phyloP scores from a whole-genome alignment of 2,329 filamentous ascomycete genomes.

The Microsporum audouinii region DNA sequence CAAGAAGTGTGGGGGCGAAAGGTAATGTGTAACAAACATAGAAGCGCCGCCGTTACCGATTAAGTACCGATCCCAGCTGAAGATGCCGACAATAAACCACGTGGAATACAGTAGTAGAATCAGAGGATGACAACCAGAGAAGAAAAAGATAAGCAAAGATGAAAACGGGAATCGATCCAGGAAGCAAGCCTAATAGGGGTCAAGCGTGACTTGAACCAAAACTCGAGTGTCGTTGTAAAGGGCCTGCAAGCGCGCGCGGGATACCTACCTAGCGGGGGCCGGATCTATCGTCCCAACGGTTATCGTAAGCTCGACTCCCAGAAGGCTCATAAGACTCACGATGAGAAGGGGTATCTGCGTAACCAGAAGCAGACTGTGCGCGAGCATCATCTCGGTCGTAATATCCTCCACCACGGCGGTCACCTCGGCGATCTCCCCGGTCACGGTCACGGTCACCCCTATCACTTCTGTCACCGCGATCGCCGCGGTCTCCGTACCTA shows the following conservation, averaged over 20 bases:
- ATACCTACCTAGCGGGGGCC: constrained; percentile 29
- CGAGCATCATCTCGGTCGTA: constrained; percentile 41
- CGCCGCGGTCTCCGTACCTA: constrained; percentile 35
- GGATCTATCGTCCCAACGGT: constrained; percentile 28
- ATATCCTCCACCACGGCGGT: constrained; percentile 40
- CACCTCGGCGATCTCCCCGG: constrained; percentile 36
- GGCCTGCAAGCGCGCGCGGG: neutral
- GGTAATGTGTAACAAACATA: constrained; percentile 26
- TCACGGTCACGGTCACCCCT: neutral
- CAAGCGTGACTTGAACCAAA: neutral
- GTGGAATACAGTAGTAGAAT: constrained; percentile 23
- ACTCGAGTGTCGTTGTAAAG: neutral
- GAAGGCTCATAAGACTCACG: constrained; percentile 29
- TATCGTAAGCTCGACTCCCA: constrained; percentile 29
- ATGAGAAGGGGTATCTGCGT: constrained; percentile 26
- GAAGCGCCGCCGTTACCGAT: constrained; percentile 29
- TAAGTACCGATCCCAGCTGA: constrained; percentile 23
- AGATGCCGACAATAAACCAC: constrained; percentile 26
- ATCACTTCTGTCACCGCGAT: constrained; percentile 23
- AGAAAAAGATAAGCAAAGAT: constrained; percentile 14
- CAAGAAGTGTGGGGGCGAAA: constrained; percentile 21
- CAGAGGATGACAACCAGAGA: constrained; percentile 17
- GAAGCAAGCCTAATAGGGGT: neutral
- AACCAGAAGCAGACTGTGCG: constrained; percentile 35
- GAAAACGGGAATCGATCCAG: constrained; percentile 1